A percentile compares a stretch with the other conserved stretches of the same genome.
phyloP scores from a whole-genome alignment of 495 filamentous ascomycete genomes.

The Penicillium ucsense region DNA sequence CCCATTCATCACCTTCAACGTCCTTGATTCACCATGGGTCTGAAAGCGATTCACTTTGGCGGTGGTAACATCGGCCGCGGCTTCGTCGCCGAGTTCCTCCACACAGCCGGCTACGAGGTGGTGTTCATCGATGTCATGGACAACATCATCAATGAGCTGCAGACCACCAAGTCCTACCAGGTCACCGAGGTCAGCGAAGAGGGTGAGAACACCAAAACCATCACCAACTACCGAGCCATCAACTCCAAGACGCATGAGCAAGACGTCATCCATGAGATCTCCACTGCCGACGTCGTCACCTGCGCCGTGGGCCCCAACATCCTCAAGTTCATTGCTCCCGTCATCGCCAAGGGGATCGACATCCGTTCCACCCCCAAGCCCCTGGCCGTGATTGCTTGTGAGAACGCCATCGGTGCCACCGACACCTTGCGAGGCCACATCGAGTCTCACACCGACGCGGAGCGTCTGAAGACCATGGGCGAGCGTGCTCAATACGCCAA shows the following conservation, averaged over 20 bases:
- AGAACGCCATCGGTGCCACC: constrained; percentile 92
- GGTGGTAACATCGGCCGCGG: constrained; percentile 82
- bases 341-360: constrained; percentile 85
- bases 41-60: constrained; percentile 88
- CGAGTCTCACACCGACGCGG: constrained; percentile 57
- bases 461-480: constrained; percentile 49
- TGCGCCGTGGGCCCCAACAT: constrained; percentile 95
- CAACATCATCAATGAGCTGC: constrained; percentile 62
- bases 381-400: constrained; percentile 88
- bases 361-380: constrained; percentile 60
- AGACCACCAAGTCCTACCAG: constrained; percentile 65
- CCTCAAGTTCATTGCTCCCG: constrained; percentile 88
- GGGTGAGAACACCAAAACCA: constrained; percentile 69
- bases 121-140: constrained; percentile 92
- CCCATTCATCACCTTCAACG: no score
- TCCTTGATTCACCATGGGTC: constrained; percentile 39
- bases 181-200: constrained; percentile 89
- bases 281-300: constrained; percentile 79
- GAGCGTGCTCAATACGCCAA: constrained; percentile 79
- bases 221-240: constrained; percentile 92
- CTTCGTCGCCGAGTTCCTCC: constrained; percentile 66
- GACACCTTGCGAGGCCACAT: constrained; percentile 74
- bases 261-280: constrained; percentile 75
- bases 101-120: constrained; percentile 71
- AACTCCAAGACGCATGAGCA: constrained; percentile 77